Percentiles rank a stretch among this genome's conserved stretches.
Evolutionary conservation across 495 filamentous ascomycete species (phyloP).

Genomic region (Pseudotulostoma volvatum): DNA sequence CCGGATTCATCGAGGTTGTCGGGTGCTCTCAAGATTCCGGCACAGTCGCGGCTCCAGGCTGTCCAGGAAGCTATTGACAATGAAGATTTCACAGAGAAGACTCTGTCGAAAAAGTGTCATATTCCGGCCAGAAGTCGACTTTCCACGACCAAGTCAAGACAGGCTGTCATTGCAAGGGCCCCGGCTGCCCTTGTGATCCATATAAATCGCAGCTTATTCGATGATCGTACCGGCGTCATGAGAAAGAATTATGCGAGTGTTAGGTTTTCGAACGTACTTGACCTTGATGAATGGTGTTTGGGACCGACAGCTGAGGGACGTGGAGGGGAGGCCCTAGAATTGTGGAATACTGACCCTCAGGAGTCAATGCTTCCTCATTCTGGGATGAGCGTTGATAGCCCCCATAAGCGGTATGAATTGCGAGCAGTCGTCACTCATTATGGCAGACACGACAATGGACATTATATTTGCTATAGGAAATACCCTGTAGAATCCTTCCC

Average conservation of each 20-base stretch:
- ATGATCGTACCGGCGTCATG: conserved; percentile 58
- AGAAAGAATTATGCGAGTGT: conserved; percentile 73
- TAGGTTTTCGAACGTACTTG: conserved; percentile 51
- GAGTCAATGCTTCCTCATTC: conserved; percentile 48
- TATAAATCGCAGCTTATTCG: conserved; percentile 80
- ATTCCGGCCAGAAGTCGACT: conserved; percentile 52
- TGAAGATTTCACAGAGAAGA: conserved; percentile 65
- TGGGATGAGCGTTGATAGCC: conserved; percentile 16
- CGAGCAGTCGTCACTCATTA: conserved; percentile 78
- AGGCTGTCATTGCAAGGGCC: conserved; percentile 66
- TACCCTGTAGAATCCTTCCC: conserved; percentile 31
- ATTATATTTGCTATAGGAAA: conserved; percentile 82
- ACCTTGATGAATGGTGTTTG: conserved; percentile 66
- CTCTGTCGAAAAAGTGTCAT: conserved; percentile 52
- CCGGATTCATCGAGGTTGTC: conserved; percentile 13
- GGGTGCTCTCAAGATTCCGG: conserved; percentile 19
- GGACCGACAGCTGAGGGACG: conserved; percentile 23
- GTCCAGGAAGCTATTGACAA: conserved; percentile 57
- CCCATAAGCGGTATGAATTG: conserved; percentile 56
- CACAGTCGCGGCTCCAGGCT: conserved; percentile 36
- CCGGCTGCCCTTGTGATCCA: conserved; percentile 71
- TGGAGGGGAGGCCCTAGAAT: conserved; percentile 31
- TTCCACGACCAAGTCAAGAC: conserved; percentile 67
- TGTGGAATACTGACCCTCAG: conserved; percentile 49
- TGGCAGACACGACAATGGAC: conserved; percentile 84